A percentile compares a stretch with the other conserved stretches of the same genome.
Evolutionary conservation across 2,329 filamentous ascomycete genomes (phyloP).

Genomic region (Colletotrichum sp.): DNA sequence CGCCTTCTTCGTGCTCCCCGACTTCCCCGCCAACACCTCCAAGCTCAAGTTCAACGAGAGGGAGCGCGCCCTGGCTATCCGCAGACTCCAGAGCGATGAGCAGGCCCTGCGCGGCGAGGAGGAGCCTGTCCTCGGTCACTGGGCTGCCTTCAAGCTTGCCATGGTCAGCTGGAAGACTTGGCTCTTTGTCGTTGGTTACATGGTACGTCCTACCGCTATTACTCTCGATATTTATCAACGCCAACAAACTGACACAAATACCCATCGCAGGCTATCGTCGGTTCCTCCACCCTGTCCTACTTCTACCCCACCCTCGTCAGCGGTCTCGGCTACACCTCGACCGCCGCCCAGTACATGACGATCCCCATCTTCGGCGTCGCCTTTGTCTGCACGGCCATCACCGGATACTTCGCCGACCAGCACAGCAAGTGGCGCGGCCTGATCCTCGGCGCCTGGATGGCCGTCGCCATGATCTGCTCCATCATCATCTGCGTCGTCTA

Average conservation of each 20-base stretch:
- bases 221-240: conserved; percentile 19
- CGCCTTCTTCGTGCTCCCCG: conserved; percentile 71
- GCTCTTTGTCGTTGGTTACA: conserved; percentile 45
- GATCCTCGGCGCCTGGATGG: conserved; percentile 54
- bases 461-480: conserved; percentile 39
- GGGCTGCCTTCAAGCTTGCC: conserved; percentile 22
- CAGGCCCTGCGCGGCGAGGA: conserved; percentile 68
- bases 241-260: conserved; percentile 17
- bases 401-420: conserved; percentile 52
- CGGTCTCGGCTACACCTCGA: conserved; percentile 34
- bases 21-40: conserved; percentile 69
- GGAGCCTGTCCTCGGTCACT: conserved; percentile 52
- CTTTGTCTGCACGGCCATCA: conserved; percentile 53
- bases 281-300: conserved; percentile 34
- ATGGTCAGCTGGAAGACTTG: conserved; percentile 45
- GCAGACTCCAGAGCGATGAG: conserved; percentile 64
- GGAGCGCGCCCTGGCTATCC: conserved; percentile 65
- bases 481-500: conserved; percentile 53
- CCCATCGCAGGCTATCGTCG: conserved; percentile 30
- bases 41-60: conserved; percentile 55
- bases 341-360: conserved; percentile 41
- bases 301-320: conserved; percentile 38
- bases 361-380: conserved; percentile 58
- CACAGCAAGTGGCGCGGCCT: conserved; percentile 48
- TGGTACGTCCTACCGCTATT: conserved; percentile 27